These are phyloP conservation scores for Pelargonium australe DNA, from an alignment of 441 rosid species.

Conservation along the genomic window DNA sequence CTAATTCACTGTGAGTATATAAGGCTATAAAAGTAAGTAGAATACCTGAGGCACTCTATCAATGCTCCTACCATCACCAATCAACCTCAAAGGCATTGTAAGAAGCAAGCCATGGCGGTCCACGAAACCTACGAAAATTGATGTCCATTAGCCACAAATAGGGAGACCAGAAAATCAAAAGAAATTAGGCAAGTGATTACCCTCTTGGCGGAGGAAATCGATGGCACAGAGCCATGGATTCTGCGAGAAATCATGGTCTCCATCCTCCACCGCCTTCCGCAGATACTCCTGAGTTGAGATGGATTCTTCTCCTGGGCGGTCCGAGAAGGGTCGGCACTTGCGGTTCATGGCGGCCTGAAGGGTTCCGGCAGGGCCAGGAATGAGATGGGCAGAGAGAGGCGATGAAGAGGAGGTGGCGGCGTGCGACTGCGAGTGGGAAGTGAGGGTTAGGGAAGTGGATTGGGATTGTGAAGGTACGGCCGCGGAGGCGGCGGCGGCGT, in stretches of 20 bases:
- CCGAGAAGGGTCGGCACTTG: constrained; percentile 22
- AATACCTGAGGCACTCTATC: not conserved
- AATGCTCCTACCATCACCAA: not conserved
- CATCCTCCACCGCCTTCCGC: constrained; percentile 55
- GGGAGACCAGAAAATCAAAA: not conserved
- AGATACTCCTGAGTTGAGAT: constrained; percentile 70
- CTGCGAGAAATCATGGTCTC: constrained; percentile 48
- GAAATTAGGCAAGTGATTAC: not conserved
- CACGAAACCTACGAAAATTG: not conserved
- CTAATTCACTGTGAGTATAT: too few relatives aligned
- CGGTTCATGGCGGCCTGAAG: constrained; percentile 61
- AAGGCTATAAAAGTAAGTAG: too few relatives aligned
- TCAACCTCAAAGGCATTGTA: constrained; percentile 1
- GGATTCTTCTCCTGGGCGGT: constrained; percentile 25
- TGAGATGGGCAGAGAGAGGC: too few relatives aligned
- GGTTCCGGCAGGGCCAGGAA: constrained; percentile 70
- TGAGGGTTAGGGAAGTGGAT: not conserved
- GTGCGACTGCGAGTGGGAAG: constrained; percentile 15
- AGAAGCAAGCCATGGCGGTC: constrained; percentile 4
- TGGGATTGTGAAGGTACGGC: constrained; percentile 21
- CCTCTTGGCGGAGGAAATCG: constrained; percentile 36
- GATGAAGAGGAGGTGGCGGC: too few relatives aligned
- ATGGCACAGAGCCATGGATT: constrained; percentile 63
- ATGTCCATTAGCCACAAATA: not conserved
- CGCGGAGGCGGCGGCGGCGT: constrained; percentile 8